These are phyloP conservation scores for Drosera capensis DNA, from an alignment of 148 eudicot species.

Conservation along the genomic window DNA sequence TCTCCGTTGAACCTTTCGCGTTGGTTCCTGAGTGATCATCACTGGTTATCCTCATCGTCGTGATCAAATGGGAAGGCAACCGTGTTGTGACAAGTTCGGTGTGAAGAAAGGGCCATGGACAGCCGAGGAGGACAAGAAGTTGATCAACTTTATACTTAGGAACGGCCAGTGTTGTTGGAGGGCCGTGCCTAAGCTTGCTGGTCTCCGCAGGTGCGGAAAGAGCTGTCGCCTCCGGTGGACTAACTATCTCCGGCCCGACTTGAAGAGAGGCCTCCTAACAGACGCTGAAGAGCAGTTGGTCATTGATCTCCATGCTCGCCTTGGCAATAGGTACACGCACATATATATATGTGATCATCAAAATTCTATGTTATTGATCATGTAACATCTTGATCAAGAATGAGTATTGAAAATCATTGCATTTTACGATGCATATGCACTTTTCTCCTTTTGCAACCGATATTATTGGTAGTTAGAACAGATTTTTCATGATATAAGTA, in stretches of 20 bases:
- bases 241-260: conserved; percentile 79
- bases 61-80: conserved; percentile 97
- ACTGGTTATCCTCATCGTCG: background rate
- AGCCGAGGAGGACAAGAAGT: conserved; percentile 84
- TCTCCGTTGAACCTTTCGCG: background rate
- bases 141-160: conserved; percentile 63
- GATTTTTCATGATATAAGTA: too few relatives aligned
- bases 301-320: conserved; percentile 85
- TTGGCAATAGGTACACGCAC: conserved; percentile 57
- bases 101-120: conserved; percentile 99
- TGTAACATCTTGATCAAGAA: too few relatives aligned
- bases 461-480: too few relatives aligned
- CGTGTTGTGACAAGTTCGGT: conserved; percentile 83
- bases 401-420: too few relatives aligned
- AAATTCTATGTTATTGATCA: too few relatives aligned
- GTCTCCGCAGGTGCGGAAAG: conserved; percentile 78
- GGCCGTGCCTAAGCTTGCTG: conserved; percentile 84
- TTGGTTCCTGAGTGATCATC: background rate
- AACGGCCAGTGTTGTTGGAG: conserved; percentile 96
- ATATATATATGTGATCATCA: too few relatives aligned
- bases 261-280: conserved; percentile 78
- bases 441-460: too few relatives aligned
- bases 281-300: conserved; percentile 74
- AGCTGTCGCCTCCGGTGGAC: conserved; percentile 93
- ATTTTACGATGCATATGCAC: too few relatives aligned